Conservation (phyloP, 768 basidiomycete species). For the Agaricus bisporus region DNA sequence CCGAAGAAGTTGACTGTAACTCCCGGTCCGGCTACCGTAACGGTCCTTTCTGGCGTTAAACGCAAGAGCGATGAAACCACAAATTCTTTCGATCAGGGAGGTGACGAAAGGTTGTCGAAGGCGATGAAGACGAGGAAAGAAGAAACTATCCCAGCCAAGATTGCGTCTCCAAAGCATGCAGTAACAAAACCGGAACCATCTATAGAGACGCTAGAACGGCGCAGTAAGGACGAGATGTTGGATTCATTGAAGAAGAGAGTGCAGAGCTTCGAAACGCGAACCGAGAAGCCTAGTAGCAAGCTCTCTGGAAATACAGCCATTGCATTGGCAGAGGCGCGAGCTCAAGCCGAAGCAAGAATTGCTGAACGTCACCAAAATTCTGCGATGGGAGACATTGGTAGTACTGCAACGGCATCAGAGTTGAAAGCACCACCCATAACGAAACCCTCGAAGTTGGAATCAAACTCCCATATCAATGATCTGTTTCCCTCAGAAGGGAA, state of each 20-base stretch:
- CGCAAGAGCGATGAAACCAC: conserved; percentile 59
- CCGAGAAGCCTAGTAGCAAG: conserved; percentile 53
- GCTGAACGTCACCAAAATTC: conserved; percentile 53
- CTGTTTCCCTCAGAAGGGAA: conserved; percentile 38
- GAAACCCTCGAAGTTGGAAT: conserved; percentile 14
- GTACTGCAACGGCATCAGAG: background rate
- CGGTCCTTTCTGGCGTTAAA: conserved; percentile 31
- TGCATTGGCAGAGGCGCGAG: conserved; percentile 61
- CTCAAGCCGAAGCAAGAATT: conserved; percentile 64
- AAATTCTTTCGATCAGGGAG: conserved; percentile 20
- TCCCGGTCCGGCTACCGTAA: background rate
- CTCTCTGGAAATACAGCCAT: conserved; percentile 41
- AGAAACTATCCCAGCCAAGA: conserved; percentile 25
- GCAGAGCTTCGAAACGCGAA: conserved; percentile 54
- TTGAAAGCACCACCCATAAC: background rate
- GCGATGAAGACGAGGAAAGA: conserved; percentile 36
- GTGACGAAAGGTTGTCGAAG: conserved; percentile 43
- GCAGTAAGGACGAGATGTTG: conserved; percentile 44
- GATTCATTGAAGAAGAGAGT: conserved; percentile 67
- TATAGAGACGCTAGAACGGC: conserved; percentile 12
- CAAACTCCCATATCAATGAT: conserved; percentile 55
- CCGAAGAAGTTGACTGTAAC: conserved; percentile 25
- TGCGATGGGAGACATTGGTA: conserved; percentile 10
- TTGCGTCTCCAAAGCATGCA: background rate
- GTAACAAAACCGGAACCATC: background rate